Percentiles rank a stretch among this genome's conserved stretches.
Evolutionary conservation across 2,329 filamentous ascomycete genomes (phyloP).

Genomic region (Myotisia sp.): DNA sequence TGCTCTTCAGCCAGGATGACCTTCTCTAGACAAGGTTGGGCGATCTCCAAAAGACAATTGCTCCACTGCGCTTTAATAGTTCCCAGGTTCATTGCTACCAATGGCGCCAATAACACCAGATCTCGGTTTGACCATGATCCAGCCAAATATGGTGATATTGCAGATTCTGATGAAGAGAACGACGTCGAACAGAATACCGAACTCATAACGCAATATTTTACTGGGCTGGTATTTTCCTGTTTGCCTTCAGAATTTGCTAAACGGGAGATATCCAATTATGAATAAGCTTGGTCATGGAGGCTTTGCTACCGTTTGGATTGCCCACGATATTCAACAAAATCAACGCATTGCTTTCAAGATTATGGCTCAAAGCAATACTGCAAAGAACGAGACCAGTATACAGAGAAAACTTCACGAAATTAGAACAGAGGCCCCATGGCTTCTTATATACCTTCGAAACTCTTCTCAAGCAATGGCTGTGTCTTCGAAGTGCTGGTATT

Average conservation of each 20-base stretch:
- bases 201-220: slow-evolving; percentile 6
- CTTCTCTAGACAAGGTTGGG: too few species aligned
- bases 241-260: slow-evolving; percentile 10
- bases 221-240: slow-evolving; percentile 9
- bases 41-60: too few species aligned
- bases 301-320: slow-evolving; percentile 12
- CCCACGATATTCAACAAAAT: slow-evolving; percentile 9
- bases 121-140: too few species aligned
- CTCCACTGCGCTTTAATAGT: too few species aligned
- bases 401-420: slow-evolving; percentile 7
- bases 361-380: slow-evolving; percentile 2
- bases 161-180: too few species aligned
- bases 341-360: slow-evolving; percentile 10
- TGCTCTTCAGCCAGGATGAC: too few species aligned
- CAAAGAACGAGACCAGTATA: slow-evolving; percentile 8
- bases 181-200: slow-evolving; percentile 8
- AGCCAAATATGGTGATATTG: too few species aligned
- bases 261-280: slow-evolving; percentile 9
- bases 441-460: slow-evolving; percentile 7
- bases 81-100: too few species aligned
- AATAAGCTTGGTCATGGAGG: slow-evolving; percentile 11
- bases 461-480: slow-evolving; percentile 2
- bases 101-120: too few species aligned
- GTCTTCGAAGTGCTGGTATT: slow-evolving; percentile 14
- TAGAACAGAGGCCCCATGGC: slow-evolving; percentile 9